Conservation (phyloP, 768 basidiomycete species). For the Lentinula edodes region DNA sequence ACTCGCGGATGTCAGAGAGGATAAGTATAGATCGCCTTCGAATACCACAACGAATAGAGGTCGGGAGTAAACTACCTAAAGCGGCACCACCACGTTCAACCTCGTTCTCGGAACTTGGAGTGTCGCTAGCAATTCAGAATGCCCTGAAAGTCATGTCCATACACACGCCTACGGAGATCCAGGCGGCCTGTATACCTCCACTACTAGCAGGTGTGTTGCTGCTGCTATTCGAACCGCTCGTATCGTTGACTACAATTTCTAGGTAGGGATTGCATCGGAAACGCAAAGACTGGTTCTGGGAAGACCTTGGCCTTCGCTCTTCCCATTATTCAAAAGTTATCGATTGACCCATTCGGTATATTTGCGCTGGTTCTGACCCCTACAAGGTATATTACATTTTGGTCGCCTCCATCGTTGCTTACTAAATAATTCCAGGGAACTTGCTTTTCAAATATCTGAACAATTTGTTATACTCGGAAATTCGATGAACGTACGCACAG, state of each 20-base stretch:
- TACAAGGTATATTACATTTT: conserved; percentile 61
- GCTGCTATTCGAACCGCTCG: background rate
- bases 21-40: background rate
- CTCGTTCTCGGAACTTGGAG: conserved; percentile 54
- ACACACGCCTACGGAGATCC: conserved; percentile 77
- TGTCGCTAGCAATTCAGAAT: conserved; percentile 52
- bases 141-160: conserved; percentile 85
- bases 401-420: background rate
- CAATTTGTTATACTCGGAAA: conserved; percentile 91
- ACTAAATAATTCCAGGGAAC: conserved; percentile 54
- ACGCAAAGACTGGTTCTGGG: conserved; percentile 96
- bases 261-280: conserved; percentile 96
- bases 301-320: conserved; percentile 98
- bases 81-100: conserved; percentile 11
- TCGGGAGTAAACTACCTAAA: background rate
- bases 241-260: conserved; percentile 4
- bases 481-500: conserved; percentile 74
- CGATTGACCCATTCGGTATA: conserved; percentile 89
- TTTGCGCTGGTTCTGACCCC: conserved; percentile 93
- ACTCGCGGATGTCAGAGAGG: background rate
- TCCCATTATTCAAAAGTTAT: conserved; percentile 87
- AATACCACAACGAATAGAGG: background rate
- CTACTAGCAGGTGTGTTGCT: conserved; percentile 62
- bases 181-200: conserved; percentile 84
- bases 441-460: conserved; percentile 96